Evolutionary conservation across 108 stramenopile genomes (phyloP).

Genomic region (Fragilariopsis cylindrus): DNA sequence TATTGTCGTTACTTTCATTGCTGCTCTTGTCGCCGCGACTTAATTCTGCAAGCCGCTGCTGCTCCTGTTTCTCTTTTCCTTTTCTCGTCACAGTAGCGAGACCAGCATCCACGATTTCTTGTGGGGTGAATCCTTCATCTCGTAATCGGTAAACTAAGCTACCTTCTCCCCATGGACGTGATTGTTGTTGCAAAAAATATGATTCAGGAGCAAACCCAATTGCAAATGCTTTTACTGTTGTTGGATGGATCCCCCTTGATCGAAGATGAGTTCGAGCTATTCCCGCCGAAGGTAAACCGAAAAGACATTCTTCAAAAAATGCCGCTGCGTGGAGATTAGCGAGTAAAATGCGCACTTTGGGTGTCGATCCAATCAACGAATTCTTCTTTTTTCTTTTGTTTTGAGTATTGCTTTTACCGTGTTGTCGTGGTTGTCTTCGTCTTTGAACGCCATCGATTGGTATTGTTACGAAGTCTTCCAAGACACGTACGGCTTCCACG

Average conservation of each 20-base stretch:
- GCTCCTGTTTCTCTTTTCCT: conserved; percentile 12
- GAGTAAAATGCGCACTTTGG: conserved; percentile 47
- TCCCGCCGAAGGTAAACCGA: conserved; percentile 64
- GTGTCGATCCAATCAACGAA: not conserved
- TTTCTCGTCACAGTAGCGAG: conserved; percentile 66
- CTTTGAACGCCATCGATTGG: not conserved
- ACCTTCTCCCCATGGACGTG: conserved; percentile 40
- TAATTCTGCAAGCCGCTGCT: not conserved
- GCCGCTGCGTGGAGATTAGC: conserved; percentile 83
- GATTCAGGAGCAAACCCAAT: conserved; percentile 91
- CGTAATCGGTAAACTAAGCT: conserved; percentile 80
- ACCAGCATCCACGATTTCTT: conserved; percentile 86
- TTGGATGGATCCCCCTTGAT: conserved; percentile 58
- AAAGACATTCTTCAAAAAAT: conserved; percentile 75
- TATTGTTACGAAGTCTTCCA: not conserved
- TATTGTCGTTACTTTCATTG: not conserved
- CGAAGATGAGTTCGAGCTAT: conserved; percentile 68
- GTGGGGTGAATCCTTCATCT: conserved; percentile 59
- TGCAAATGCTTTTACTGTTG: conserved; percentile 69
- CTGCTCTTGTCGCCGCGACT: not conserved
- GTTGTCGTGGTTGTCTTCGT: not conserved
- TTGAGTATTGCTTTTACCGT: not conserved
- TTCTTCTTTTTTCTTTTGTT: not conserved
- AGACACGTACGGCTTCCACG: not conserved
- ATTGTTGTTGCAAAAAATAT: conserved; percentile 47